Conservation (phyloP, 805 yeast species). For the Candida morakotiae region DNA sequence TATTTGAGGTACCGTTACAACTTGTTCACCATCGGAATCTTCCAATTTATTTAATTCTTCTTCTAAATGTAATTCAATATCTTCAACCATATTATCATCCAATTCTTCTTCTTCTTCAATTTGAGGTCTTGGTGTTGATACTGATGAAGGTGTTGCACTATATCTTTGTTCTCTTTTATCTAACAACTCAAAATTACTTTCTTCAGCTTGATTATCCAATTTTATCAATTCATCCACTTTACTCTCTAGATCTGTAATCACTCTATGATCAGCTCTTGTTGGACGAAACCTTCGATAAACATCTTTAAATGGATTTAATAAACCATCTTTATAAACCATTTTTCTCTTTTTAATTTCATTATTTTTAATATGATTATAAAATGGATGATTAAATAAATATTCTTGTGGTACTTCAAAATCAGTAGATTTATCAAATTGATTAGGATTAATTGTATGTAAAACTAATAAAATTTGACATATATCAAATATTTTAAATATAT, state of each 20-base stretch:
- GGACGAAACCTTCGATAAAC: slow-evolving; percentile 69
- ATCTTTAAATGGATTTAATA: slow-evolving; percentile 75
- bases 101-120: slow-evolving; percentile 35
- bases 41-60: slow-evolving; percentile 54
- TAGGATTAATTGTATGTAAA: slow-evolving; percentile 45
- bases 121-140: slow-evolving; percentile 22
- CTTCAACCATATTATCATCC: slow-evolving; percentile 20
- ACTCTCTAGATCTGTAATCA: slow-evolving; percentile 73
- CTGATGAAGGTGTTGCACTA: slow-evolving; percentile 23
- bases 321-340: slow-evolving; percentile 67
- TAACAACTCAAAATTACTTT: slow-evolving; percentile 68
- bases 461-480: slow-evolving; percentile 82
- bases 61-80: slow-evolving; percentile 38
- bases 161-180: slow-evolving; percentile 37
- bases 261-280: slow-evolving; percentile 62
- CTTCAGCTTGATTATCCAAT: slow-evolving; percentile 81
- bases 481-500: slow-evolving; percentile 82
- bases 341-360: slow-evolving; percentile 41
- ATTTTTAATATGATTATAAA: slow-evolving; percentile 29
- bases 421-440: slow-evolving; percentile 37
- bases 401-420: slow-evolving; percentile 44
- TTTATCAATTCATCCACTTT: slow-evolving; percentile 72
- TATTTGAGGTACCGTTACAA: slow-evolving; percentile 2
- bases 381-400: slow-evolving; percentile 31
- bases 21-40: slow-evolving; percentile 12